Conservation (phyloP, 192 early-diverging fungal species). For the Linnemannia hyalina region DNA sequence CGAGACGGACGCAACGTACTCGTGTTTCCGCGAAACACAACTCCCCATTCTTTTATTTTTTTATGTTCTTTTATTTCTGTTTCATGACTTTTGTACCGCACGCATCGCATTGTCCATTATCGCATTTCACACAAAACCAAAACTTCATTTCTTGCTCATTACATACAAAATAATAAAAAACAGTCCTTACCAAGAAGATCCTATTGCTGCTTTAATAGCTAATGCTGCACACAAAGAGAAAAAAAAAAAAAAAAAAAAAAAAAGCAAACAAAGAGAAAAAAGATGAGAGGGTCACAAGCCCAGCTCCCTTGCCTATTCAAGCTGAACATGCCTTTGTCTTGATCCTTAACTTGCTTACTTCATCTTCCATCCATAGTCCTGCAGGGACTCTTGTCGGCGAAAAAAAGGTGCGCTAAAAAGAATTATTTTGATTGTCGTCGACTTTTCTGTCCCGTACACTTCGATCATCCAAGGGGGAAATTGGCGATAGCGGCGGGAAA, state of each 20-base stretch:
- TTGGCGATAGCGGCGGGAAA: too few relatives aligned
- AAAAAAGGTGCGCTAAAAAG: too few relatives aligned
- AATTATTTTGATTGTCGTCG: too few relatives aligned
- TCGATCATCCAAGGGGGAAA: too few relatives aligned
- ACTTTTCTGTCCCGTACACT: too few relatives aligned
- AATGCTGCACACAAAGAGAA: not conserved
- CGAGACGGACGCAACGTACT: not conserved
- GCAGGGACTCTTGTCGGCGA: too few relatives aligned
- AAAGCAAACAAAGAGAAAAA: not conserved
- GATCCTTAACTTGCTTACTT: not conserved
- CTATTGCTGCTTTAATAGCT: too few relatives aligned
- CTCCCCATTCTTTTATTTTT: not conserved
- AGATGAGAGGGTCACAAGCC: not conserved
- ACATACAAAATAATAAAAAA: too few relatives aligned
- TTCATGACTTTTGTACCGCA: not conserved
- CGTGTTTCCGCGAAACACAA: not conserved
- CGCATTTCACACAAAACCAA: not conserved
- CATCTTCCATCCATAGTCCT: not conserved
- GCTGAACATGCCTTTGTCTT: not conserved
- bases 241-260: not conserved
- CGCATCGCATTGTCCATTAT: not conserved
- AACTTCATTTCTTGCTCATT: too few relatives aligned
- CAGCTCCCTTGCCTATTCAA: not conserved
- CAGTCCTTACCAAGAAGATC: too few relatives aligned
- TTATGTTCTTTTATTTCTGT: not conserved